Evolutionary conservation across 352 stramenopile genomes (phyloP).

Genomic region (Pythium grandisporangium): DNA sequence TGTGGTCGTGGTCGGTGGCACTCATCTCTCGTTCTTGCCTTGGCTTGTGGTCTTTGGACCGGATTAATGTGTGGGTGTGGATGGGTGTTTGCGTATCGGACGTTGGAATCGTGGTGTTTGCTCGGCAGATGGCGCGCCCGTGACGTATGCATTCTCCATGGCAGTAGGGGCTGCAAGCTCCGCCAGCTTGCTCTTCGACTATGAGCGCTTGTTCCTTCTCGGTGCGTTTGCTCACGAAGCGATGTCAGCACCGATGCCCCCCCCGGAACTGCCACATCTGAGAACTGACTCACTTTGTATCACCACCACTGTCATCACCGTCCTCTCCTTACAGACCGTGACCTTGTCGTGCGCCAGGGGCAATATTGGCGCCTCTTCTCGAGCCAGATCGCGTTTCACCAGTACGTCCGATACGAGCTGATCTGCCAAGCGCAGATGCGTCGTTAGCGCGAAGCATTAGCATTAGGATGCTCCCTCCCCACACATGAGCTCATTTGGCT

Average conservation of each 20-base stretch:
- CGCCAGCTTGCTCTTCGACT: conserved; percentile 52
- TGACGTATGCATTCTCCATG: conserved; percentile 73
- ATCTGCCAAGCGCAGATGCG: too few species aligned
- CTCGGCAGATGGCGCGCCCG: conserved; percentile 64
- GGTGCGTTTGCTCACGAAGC: conserved; percentile 12
- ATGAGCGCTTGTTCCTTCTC: conserved; percentile 34
- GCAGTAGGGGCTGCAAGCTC: conserved; percentile 56
- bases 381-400: conserved; percentile 66
- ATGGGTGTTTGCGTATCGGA: too few species aligned
- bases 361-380: conserved; percentile 69
- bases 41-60: too few species aligned
- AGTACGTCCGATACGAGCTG: conserved; percentile 43
- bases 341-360: conserved; percentile 37
- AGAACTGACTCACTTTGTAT: too few species aligned
- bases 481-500: not conserved
- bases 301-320: too few species aligned
- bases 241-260: not conserved
- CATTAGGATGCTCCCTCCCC: too few species aligned
- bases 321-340: conserved; percentile 43
- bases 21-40: too few species aligned
- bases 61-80: too few species aligned
- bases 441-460: too few species aligned
- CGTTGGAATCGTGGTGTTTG: too few species aligned
- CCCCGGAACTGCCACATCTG: not conserved
- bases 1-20: too few species aligned